phyloP scores from a whole-genome alignment of 2,329 filamentous ascomycete species.

The Graphiopsis chlorocephala region DNA sequence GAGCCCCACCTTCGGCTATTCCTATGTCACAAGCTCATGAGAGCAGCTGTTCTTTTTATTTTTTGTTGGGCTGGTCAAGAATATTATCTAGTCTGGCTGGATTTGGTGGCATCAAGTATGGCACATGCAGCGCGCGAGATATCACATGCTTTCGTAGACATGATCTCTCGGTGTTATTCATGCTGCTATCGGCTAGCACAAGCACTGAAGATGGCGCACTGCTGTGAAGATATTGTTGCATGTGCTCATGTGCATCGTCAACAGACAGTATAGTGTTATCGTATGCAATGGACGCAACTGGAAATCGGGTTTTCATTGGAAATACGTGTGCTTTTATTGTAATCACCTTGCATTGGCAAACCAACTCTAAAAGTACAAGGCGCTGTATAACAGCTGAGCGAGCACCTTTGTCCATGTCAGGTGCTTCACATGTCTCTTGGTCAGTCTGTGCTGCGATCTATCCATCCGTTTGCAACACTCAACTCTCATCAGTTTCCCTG shows the following conservation, averaged over 20 bases:
- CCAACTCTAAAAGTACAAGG: background rate
- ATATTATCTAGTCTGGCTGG: background rate
- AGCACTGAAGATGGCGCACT: background rate
- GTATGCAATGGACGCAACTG: background rate
- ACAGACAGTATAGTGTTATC: background rate
- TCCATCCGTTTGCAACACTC: background rate
- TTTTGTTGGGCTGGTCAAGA: background rate
- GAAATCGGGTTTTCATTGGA: background rate
- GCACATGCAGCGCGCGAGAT: background rate
- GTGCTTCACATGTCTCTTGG: background rate
- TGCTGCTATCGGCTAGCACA: background rate
- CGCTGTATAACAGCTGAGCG: background rate
- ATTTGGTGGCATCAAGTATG: background rate
- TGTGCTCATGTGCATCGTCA: background rate
- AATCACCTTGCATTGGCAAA: background rate
- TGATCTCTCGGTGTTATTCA: background rate
- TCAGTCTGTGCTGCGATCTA: background rate
- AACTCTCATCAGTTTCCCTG: background rate
- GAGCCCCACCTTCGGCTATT: constrained; percentile 29
- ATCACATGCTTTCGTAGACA: background rate
- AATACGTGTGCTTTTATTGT: background rate
- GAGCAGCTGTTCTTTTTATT: constrained; percentile 2
- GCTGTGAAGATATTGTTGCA: background rate
- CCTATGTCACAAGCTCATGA: constrained; percentile 17
- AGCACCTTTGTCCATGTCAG: background rate